Base-by-base conservation (phyloP, 2,329 filamentous ascomycete genomes). In the Trichoderma gracile region DNA sequence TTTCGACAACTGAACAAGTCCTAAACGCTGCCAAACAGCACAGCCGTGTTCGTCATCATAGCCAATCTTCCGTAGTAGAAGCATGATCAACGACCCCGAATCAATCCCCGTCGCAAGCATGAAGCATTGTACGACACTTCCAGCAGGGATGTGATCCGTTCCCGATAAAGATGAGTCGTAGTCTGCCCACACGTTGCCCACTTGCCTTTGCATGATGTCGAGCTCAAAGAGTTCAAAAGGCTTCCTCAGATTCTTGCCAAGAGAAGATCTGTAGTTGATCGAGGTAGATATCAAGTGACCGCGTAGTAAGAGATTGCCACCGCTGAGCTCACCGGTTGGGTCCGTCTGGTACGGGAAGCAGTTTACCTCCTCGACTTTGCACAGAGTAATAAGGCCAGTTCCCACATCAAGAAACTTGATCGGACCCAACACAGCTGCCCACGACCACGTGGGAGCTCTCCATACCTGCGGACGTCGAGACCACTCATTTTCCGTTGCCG, bases 381-480 rank as follows among this genome's bases (percentile, higher is more conserved):
- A 61, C 5, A 66, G 59, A 30, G 50, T 7, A 19, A 14, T 15
- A 12, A 50, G 27, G 25, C 64, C 66, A 9, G 9, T 21, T 30
- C 38, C 46, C 5, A 59, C 25, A 23, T 66, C 9, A n/a, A 59
- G 50, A 21, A 60, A 67, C 9, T 61, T 30, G 15, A 66, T 23
- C 6, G 49, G 60, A 14, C 43, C 40, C 5, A n/a, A 19, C 25
- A 43, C 45, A 10, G 67, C 59, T 15, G 63, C 65, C 67, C 67
- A 68, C 10, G 65, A 68, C 67, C 67, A 68, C n/a, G 62, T 61
- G 14, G 67, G 67, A n/a, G 67, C 65, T 65, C 63, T 59, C 62
- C 63, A 68, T 38, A 27, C 23, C 25, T 23, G 14, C 2, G 63
- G 65, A 7, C 65, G 46, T 23, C 43, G n/a, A 7, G 38, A 10